Base-by-base conservation (phyloP, 805 yeast species). In the Ogataea pignaliae region DNA sequence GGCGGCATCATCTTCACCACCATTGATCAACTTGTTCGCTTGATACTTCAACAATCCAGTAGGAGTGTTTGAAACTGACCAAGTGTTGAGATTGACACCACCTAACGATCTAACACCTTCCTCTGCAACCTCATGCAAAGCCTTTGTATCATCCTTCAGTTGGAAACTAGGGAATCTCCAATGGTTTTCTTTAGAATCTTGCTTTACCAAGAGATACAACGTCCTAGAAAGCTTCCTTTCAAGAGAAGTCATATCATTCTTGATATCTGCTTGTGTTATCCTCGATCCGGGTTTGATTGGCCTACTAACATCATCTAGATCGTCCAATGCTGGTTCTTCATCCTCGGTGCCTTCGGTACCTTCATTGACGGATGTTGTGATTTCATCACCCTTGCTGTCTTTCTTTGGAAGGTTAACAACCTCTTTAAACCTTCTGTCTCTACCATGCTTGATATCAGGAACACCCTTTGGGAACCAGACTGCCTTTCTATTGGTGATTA, bases 11-110 rank as follows among this genome's bases (percentile, higher is more conserved):
- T n/a, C n/a, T 21, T 30, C 33, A 4, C 45, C 43, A 18, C 33
- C 46, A 7, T 51, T 37, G 9, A 51, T 44, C 13, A 60, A 60
- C 26, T 56, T 39, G 12, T 64, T 60, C 29, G 57, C 57, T 30
- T 60, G 40, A 48, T 69, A 73, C 52, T 78, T 71, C 49, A 83
- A 59, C 1, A 84, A 79, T 36, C 83, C 89, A 35, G 90, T 83
- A 34, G 99, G 98, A 5, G 85, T 85, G 44, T 78, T 79, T 18
- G 98, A 88, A n/a, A 93, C 96, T 16, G 85, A 79, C 87, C 95
- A 91, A 36, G 88, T 84, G 66, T 88, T 85, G 61, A 93, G 77
- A 43, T 73, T 63, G 10, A 72, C 77, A 29, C 96, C 96, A 15
- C 96, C 96, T 16, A 85, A 56, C 17, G 64, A 55, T 60, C 79